Base-by-base conservation (phyloP, 371 early-diverging fungal species). In the Mucor irregularis region DNA sequence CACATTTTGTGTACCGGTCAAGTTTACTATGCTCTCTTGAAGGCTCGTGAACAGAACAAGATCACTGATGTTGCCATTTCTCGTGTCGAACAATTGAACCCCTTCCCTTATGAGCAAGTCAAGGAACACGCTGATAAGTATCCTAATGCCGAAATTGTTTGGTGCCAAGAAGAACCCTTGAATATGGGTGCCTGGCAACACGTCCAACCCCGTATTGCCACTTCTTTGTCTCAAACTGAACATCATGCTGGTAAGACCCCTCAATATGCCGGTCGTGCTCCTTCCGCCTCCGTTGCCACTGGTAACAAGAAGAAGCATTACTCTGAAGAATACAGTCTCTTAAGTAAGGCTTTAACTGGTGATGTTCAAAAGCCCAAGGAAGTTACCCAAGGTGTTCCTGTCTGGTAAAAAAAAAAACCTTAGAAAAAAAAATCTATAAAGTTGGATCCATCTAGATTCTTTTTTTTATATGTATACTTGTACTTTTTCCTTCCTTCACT, bases 281-380 rank as follows among this genome's bases (percentile, higher is more conserved):
- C 93, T 50, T 88, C 91, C 45, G 97, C 94, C 46, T 91, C 97
- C 4, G 95, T 96, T 19, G 95, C 98, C 39, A 97, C 98, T 24
- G 97, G 97, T 63, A 89, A 93, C 80, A 95, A 97, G 88, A 95
- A 94, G 87, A 90, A 90, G 55, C 98, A 98, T 75, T 81, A 82
- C 69, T 87, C 88, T 56, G 95, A 97, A 76, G 98, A 97, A 71
- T 85, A 91, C 61, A 81, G 80, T 52, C 68, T 96, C 56, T 74
- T 94, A 29, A 80, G 84, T 48, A 81, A 90, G 66, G 98, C 98
- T 9, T 80, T 97, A 58, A 74, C n/a, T n/a, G 93, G 94, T 48
- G 79, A 87, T 53, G 68, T 78, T 39, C 71, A 68, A 37, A 82
- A 82, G 65, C 89, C 90, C 42, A 68, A 78, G 53, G 82, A 87